phyloP scores from a whole-genome alignment of 176 grass and related monocot species.

The Hordeum vulgare region MorexV3_pseudomolecules_assembly NC_058523.1:510790063-510790562 shows the following conservation, averaged over 20 bases:
- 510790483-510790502: not conserved
- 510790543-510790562: no score
- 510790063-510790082: no score
- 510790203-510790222: not conserved
- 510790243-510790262: not conserved
- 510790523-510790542: no score
- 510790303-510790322: constrained; percentile 20
- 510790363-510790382: not conserved
- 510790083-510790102: no score
- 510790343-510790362: not conserved
- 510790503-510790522: no score
- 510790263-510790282: not conserved
- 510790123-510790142: no score
- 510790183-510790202: constrained; percentile 22
- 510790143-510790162: no score
- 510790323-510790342: not conserved
- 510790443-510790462: not conserved
- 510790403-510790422: not conserved
- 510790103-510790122: no score
- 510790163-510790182: constrained; percentile 5
- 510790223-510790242: not conserved
- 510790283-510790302: not conserved
- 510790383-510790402: not conserved
- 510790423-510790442: not conserved
- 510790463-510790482: no score